These are phyloP conservation scores for Sutorius australiensis DNA, from an alignment of 768 basidiomycete species.

Conservation along the genomic window DNA sequence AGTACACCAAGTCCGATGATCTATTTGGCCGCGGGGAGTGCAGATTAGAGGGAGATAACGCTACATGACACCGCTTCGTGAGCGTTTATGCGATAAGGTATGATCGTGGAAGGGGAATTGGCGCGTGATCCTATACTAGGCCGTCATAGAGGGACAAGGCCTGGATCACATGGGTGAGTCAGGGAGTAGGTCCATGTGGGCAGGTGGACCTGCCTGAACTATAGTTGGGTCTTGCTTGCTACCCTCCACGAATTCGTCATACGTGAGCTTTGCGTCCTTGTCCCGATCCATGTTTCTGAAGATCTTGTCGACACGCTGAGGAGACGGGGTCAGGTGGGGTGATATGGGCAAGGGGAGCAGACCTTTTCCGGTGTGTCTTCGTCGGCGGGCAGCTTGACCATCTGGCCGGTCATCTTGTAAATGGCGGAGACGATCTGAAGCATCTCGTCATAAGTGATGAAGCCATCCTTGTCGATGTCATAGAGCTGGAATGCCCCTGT, in stretches of 20 bases:
- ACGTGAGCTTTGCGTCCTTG: slow-evolving; percentile 90
- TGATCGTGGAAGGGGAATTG: not conserved
- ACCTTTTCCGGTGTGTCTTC: slow-evolving; percentile 99
- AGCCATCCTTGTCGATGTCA: slow-evolving; percentile 97
- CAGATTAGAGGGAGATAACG: slow-evolving; percentile 28
- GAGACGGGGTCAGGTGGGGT: slow-evolving; percentile 11
- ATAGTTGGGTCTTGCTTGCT: slow-evolving; percentile 99
- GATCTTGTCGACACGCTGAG: slow-evolving; percentile 96
- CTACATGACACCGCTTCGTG: slow-evolving; percentile 19
- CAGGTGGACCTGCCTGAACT: slow-evolving; percentile 67
- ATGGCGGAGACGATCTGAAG: slow-evolving; percentile 96
- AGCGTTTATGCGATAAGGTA: slow-evolving; percentile 25
- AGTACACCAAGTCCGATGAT: slow-evolving; percentile 12
- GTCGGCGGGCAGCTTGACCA: slow-evolving; percentile 97
- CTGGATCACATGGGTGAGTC: slow-evolving; percentile 39
- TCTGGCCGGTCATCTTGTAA: slow-evolving; percentile 99
- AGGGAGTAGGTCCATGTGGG: slow-evolving; percentile 6
- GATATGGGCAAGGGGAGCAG: slow-evolving; percentile 8
- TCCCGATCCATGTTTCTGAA: slow-evolving; percentile 97
- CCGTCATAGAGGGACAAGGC: slow-evolving; percentile 95
- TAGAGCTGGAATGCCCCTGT: slow-evolving; percentile 99
- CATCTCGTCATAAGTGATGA: slow-evolving; percentile 99
- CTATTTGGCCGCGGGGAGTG: slow-evolving; percentile 8
- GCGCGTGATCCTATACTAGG: slow-evolving; percentile 56
- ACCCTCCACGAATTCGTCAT: slow-evolving; percentile 96